A percentile compares a stretch with the other conserved stretches of the same genome.
Conservation (phyloP, 2,329 filamentous ascomycete genomes). For the Colletotrichum sp. region DNA sequence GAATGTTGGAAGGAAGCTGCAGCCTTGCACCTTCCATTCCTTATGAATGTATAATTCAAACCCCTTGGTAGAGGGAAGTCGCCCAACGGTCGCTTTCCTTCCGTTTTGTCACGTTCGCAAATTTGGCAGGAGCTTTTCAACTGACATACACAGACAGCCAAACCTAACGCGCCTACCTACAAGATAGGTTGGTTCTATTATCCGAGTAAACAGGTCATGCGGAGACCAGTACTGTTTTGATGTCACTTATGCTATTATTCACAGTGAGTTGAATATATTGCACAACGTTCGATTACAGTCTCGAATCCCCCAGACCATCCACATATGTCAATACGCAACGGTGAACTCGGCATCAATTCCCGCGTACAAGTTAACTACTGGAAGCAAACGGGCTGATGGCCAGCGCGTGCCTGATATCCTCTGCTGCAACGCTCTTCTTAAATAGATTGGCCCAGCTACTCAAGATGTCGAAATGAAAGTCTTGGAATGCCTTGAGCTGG, state of each 20-base stretch:
- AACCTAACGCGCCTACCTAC: too few relatives aligned
- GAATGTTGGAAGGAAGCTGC: background rate
- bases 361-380: background rate
- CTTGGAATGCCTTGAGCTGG: background rate
- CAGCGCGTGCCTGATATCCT: background rate
- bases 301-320: too few relatives aligned
- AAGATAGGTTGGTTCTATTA: too few relatives aligned
- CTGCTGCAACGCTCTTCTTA: background rate
- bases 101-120: background rate
- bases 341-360: background rate
- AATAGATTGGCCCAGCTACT: background rate
- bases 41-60: background rate
- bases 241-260: background rate
- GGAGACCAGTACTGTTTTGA: fast-evolving
- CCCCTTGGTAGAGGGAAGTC: fast-evolving
- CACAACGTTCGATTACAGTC: too few relatives aligned
- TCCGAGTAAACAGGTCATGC: background rate
- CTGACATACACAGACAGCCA: background rate
- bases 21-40: background rate
- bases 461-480: background rate
- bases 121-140: fast-evolving
- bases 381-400: background rate
- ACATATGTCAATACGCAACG: fast-evolving
- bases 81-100: background rate
- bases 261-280: too few relatives aligned